Evolutionary conservation across 164 flowering plant species (phyloP).

Genomic region (grape (Vitis vinifera)): DNA sequence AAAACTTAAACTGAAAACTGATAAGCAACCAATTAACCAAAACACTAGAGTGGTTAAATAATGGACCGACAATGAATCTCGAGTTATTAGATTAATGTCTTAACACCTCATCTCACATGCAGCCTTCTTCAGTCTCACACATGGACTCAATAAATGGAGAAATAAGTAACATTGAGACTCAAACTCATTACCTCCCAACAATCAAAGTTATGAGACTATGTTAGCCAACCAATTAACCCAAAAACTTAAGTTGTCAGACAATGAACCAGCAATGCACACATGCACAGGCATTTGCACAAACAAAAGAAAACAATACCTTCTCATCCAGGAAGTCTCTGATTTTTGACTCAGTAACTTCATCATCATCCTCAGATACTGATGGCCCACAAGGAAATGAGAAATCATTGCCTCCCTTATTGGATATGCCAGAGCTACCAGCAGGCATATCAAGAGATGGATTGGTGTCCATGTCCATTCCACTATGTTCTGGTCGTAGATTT

Average conservation of each 20-base stretch:
- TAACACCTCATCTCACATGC: too few species aligned
- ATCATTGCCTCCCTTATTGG: constrained; percentile 16
- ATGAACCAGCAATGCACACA: background rate
- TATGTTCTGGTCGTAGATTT: constrained; percentile 10
- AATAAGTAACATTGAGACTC: too few species aligned
- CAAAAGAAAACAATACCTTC: constrained; percentile 29
- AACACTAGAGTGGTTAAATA: too few species aligned
- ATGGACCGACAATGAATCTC: too few species aligned
- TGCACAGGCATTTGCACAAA: too few species aligned
- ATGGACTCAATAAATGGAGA: too few species aligned
- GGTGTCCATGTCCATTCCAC: constrained; percentile 5
- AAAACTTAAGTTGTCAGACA: background rate
- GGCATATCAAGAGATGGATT: constrained; percentile 11
- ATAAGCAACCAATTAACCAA: too few species aligned
- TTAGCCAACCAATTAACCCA: background rate
- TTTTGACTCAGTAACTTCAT: constrained; percentile 53
- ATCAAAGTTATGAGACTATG: too few species aligned
- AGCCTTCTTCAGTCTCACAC: too few species aligned
- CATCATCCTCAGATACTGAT: constrained; percentile 45
- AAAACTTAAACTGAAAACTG: background rate
- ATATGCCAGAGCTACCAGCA: constrained; percentile 15
- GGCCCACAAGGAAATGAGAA: constrained; percentile 31
- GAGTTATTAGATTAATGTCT: too few species aligned
- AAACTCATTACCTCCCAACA: background rate
- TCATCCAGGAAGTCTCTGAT: constrained; percentile 49